These are phyloP conservation scores for Spergularia marina DNA, from an alignment of 148 eudicot species.

Conservation along the genomic window DNA sequence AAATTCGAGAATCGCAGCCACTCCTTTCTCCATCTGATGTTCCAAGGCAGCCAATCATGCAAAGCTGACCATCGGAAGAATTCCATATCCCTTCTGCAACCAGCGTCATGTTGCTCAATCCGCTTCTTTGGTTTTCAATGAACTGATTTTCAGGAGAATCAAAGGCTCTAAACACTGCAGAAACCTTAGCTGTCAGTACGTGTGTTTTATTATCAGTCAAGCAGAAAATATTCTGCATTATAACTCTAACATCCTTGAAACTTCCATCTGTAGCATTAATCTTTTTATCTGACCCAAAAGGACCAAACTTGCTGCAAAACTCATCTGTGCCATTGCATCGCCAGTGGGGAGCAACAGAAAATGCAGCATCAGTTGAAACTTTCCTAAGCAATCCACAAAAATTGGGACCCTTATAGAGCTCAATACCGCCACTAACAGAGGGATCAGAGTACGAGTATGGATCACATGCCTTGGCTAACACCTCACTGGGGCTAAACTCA, in stretches of 20 bases:
- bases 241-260: conserved; percentile 55
- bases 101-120: conserved; percentile 73
- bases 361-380: conserved; percentile 42
- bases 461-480: conserved; percentile 57
- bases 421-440: conserved; percentile 31
- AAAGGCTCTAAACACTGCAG: conserved; percentile 68
- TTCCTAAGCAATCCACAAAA: conserved; percentile 52
- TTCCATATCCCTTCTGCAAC: conserved; percentile 90
- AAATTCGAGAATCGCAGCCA: conserved; percentile 62
- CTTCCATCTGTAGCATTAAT: conserved; percentile 69
- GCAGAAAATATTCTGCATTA: conserved; percentile 69
- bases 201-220: conserved; percentile 21
- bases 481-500: conserved; percentile 46
- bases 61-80: conserved; percentile 77
- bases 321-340: conserved; percentile 70
- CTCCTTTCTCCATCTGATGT: conserved; percentile 31
- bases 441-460: conserved; percentile 59
- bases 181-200: conserved; percentile 36
- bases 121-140: conserved; percentile 60
- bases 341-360: conserved; percentile 74
- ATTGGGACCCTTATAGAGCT: conserved; percentile 61
- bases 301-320: conserved; percentile 78
- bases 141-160: conserved; percentile 45
- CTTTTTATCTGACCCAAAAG: conserved; percentile 54
- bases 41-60: conserved; percentile 87